Evolutionary conservation across 495 filamentous ascomycete species (phyloP).

Genomic region (Chaetomium tenue): DNA sequence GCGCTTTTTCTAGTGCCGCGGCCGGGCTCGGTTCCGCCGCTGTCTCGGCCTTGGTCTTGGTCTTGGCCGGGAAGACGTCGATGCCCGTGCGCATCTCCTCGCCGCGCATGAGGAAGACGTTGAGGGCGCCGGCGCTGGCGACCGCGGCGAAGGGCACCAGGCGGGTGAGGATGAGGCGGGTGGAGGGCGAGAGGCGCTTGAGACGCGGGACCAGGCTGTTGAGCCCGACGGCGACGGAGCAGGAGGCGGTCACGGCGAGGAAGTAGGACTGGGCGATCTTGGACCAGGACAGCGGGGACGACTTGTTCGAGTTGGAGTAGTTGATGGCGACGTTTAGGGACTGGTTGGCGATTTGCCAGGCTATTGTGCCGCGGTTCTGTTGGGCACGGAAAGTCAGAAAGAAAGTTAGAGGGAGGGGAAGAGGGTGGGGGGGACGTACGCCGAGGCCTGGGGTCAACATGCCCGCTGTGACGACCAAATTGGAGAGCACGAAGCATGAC

Average conservation of each 20-base stretch:
- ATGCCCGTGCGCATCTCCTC: slow-evolving; percentile 93
- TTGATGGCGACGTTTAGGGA: slow-evolving; percentile 98
- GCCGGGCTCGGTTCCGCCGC: not conserved
- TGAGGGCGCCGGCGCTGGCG: slow-evolving; percentile 81
- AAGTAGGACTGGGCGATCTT: slow-evolving; percentile 87
- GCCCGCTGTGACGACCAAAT: slow-evolving; percentile 92
- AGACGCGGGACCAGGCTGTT: slow-evolving; percentile 86
- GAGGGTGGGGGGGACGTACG: slow-evolving; percentile 45
- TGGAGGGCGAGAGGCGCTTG: slow-evolving; percentile 67
- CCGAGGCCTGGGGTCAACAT: slow-evolving; percentile 88
- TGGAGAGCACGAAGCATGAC: slow-evolving; percentile 92
- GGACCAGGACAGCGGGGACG: slow-evolving; percentile 72
- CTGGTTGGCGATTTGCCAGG: slow-evolving; percentile 96
- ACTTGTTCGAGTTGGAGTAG: slow-evolving; percentile 95
- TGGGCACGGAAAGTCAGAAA: slow-evolving; percentile 17
- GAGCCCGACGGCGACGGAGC: slow-evolving; percentile 89
- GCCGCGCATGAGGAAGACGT: slow-evolving; percentile 96
- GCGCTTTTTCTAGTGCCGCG: not conserved
- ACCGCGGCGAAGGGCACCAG: slow-evolving; percentile 96
- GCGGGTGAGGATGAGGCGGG: slow-evolving; percentile 69
- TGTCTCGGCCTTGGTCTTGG: slow-evolving; percentile 51
- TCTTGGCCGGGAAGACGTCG: slow-evolving; percentile 78
- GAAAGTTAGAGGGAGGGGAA: not conserved
- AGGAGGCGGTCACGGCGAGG: slow-evolving; percentile 87
- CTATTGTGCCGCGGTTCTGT: slow-evolving; percentile 80